Conservation (phyloP, 2,329 filamentous ascomycete genomes). For the Pseudogymnoascus destructans region DNA sequence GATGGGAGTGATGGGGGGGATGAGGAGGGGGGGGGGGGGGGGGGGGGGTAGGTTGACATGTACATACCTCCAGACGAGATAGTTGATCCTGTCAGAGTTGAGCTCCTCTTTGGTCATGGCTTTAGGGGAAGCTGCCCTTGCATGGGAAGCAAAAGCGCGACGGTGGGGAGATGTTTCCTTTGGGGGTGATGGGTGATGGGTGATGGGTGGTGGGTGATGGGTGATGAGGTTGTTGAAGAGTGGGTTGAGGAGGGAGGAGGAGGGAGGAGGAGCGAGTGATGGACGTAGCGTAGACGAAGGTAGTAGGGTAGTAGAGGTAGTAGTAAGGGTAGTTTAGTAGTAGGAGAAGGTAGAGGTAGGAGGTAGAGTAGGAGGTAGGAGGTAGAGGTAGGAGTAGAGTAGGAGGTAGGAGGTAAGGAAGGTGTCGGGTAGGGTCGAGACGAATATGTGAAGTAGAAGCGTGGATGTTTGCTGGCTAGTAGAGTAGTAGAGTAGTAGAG, state of each 20-base stretch:
- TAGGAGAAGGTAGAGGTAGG: background rate
- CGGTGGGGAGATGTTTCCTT: background rate
- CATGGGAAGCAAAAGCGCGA: background rate
- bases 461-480: background rate
- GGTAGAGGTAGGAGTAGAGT: background rate
- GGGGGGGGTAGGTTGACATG: no score
- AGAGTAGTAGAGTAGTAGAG: background rate
- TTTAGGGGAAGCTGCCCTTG: background rate
- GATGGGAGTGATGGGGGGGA: background rate
- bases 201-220: background rate
- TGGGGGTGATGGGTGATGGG: background rate
- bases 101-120: constrained; percentile 30
- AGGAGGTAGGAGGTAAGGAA: background rate
- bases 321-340: background rate
- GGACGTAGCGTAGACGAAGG: background rate
- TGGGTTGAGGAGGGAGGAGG: background rate
- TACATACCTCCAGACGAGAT: constrained; percentile 56
- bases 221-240: background rate
- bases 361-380: background rate
- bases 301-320: background rate
- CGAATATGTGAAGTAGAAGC: background rate
- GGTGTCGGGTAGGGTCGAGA: background rate
- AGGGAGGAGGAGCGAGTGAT: background rate
- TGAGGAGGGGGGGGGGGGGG: background rate
- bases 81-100: constrained; percentile 56